Conservation (phyloP, 176 grass and related monocot species). For the Ensete ventricosum region DNA sequence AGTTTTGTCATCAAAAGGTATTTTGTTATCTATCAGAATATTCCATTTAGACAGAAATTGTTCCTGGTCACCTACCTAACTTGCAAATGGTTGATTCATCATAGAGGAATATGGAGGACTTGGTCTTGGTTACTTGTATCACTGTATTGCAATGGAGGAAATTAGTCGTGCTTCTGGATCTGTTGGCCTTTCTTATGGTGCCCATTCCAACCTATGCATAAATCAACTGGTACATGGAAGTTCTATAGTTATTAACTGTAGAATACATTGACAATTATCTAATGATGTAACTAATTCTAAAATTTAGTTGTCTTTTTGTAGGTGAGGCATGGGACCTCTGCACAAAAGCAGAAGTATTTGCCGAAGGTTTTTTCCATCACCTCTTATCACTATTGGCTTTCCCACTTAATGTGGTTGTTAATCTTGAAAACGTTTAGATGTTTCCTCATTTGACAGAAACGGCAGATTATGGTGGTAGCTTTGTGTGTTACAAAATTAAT, state of each 20-base stretch:
- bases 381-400: background rate
- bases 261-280: background rate
- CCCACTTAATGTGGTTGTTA: background rate
- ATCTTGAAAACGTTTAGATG: background rate
- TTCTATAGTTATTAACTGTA: background rate
- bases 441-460: background rate
- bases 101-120: constrained; percentile 86
- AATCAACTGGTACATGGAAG: constrained; percentile 63
- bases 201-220: constrained; percentile 90
- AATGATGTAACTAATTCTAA: background rate
- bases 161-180: constrained; percentile 83
- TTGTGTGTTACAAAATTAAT: background rate
- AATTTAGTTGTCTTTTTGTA: constrained; percentile 23
- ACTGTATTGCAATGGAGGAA: constrained; percentile 99
- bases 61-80: background rate
- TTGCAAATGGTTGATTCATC: constrained; percentile 5
- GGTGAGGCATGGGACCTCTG: constrained; percentile 66
- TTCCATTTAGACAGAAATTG: background rate
- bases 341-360: constrained; percentile 69
- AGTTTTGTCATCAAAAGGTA: too few species aligned
- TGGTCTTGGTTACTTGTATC: constrained; percentile 83
- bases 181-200: constrained; percentile 91
- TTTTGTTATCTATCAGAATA: too few species aligned
- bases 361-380: constrained; percentile 45
- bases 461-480: background rate